A percentile compares a stretch with the other conserved stretches of the same genome.
Conservation (phyloP, 2,329 filamentous ascomycete species). For the Hortaea sp. region DNA sequence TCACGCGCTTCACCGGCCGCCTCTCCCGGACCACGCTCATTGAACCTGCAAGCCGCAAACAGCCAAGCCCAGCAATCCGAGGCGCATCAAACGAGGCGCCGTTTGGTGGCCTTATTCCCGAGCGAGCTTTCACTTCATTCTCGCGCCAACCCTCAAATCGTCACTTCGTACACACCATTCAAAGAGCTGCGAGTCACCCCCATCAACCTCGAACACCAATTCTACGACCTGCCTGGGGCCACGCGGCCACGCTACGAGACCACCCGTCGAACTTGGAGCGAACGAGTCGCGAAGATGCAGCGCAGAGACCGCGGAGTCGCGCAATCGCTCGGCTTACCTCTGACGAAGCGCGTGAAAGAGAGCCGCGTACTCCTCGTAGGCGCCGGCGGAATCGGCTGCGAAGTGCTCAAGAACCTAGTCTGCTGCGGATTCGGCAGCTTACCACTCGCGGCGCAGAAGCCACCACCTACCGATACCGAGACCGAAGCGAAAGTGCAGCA, state of each 20-base stretch:
- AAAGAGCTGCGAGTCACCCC: no score
- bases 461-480: background rate
- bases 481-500: background rate
- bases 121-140: no score
- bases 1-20: no score
- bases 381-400: conserved; percentile 93
- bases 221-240: background rate
- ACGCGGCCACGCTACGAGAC: background rate
- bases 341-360: conserved; percentile 32
- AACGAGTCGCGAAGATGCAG: conserved; percentile 27
- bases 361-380: conserved; percentile 71
- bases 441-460: background rate
- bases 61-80: no score
- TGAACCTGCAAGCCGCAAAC: no score
- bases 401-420: conserved; percentile 92
- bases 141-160: no score
- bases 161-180: no score
- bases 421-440: conserved; percentile 67
- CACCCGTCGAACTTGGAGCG: background rate
- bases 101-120: no score
- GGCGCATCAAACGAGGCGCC: no score
- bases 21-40: no score
- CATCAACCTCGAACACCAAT: no score
- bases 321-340: conserved; percentile 59
- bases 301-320: conserved; percentile 34